Evolutionary conservation across 176 grass and related monocot genomes (phyloP).

Genomic region (Oryza longistaminata): DNA sequence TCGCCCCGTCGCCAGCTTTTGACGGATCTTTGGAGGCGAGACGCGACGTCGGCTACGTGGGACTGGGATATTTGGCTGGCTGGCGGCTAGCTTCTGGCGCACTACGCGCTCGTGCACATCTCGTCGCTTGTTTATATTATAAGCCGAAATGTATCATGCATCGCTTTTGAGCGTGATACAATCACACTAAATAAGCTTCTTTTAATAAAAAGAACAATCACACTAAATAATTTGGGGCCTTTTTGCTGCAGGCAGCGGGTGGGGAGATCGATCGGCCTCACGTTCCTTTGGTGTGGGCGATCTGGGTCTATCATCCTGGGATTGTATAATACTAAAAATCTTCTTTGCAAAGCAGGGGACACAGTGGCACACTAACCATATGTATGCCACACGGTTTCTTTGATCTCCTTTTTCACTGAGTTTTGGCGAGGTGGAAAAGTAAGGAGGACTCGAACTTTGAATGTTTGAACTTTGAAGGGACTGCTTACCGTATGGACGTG

Average conservation of each 20-base stretch:
- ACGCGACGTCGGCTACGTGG: slow-evolving; percentile 11
- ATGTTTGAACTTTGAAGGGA: background rate
- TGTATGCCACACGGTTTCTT: slow-evolving; percentile 11
- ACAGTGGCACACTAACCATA: slow-evolving; percentile 1
- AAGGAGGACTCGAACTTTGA: background rate
- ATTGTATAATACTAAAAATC: background rate
- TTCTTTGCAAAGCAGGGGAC: background rate
- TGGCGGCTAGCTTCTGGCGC: slow-evolving; percentile 26
- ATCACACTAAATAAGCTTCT: background rate
- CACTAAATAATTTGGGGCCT: slow-evolving; percentile 8
- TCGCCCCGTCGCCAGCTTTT: slow-evolving; percentile 21
- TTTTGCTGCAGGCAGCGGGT: slow-evolving; percentile 1
- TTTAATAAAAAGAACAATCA: background rate
- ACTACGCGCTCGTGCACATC: slow-evolving; percentile 27
- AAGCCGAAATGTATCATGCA: slow-evolving; percentile 11
- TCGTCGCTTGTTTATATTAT: slow-evolving; percentile 29
- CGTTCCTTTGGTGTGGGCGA: slow-evolving; percentile 2
- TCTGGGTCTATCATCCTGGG: slow-evolving; percentile 7
- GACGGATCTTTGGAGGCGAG: slow-evolving; percentile 37
- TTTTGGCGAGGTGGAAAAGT: slow-evolving; percentile 10
- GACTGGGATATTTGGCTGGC: background rate
- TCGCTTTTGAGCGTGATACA: slow-evolving; percentile 16
- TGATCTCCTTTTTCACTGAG: background rate
- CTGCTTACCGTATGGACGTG: slow-evolving; percentile 3
- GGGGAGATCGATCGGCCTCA: background rate